These are phyloP conservation scores for Xylaria castorea DNA, from an alignment of 495 filamentous ascomycete genomes.

Conservation along the genomic window DNA sequence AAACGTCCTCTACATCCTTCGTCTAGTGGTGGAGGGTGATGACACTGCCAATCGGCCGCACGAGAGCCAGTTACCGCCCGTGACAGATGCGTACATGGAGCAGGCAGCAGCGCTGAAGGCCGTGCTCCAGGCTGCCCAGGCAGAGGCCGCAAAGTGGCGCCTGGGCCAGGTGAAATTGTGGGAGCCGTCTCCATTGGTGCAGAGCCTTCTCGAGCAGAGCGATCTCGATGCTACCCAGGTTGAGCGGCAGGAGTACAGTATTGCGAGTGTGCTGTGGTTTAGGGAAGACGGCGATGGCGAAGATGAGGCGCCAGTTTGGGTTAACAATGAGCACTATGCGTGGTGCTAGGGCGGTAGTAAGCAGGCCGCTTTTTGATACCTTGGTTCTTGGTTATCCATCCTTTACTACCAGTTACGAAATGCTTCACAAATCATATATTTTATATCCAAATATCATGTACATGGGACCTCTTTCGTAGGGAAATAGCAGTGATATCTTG, in stretches of 20 bases:
- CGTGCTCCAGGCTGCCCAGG: neutral
- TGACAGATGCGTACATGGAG: neutral
- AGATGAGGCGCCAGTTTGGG: neutral
- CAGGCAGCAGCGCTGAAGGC: neutral
- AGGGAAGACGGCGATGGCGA: neutral
- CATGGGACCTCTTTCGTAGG: too few species aligned
- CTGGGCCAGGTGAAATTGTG: neutral
- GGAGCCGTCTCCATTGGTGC: neutral
- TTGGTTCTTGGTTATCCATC: too few species aligned
- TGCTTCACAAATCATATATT: too few species aligned
- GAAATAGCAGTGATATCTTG: too few species aligned
- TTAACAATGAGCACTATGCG: neutral
- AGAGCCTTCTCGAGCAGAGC: neutral
- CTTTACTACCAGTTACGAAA: too few species aligned
- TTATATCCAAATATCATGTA: too few species aligned
- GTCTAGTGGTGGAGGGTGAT: neutral
- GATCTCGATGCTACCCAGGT: neutral
- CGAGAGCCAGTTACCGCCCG: neutral
- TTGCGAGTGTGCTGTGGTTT: neutral
- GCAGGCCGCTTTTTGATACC: too few species aligned
- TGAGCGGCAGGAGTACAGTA: neutral
- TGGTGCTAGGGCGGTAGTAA: neutral
- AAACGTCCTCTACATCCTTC: neutral
- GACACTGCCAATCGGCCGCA: neutral
- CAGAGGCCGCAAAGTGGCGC: neutral